A percentile compares a stretch with the other conserved stretches of the same genome.
Conservation (phyloP, 208 protist species). For the Tritrichomonas musculus region DNA sequence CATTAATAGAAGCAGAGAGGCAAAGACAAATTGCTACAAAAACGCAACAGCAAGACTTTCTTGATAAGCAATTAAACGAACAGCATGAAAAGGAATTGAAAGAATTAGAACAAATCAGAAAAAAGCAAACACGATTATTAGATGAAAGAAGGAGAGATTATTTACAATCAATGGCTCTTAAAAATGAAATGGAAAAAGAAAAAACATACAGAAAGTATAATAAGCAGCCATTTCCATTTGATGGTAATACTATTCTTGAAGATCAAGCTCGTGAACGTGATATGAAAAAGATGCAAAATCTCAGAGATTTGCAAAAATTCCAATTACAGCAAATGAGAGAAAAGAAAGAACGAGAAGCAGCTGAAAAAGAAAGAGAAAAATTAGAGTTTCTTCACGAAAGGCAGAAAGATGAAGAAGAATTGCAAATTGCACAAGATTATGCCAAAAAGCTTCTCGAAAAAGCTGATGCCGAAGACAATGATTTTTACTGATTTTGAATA, state of each 20-base stretch:
- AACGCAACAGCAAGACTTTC: neutral
- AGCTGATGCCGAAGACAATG: neutral
- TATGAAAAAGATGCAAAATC: neutral
- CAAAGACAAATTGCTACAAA: neutral
- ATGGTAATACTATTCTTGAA: no score
- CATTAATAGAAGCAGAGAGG: neutral
- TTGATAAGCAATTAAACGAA: neutral
- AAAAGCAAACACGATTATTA: neutral
- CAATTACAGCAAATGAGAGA: neutral
- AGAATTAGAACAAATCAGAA: neutral
- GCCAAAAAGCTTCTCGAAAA: neutral
- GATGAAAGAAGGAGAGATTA: neutral
- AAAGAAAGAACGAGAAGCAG: neutral
- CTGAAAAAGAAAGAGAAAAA: constrained; percentile 26
- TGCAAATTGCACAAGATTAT: neutral
- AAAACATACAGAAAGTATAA: neutral
- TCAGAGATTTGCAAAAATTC: neutral
- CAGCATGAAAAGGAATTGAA: neutral
- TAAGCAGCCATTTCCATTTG: neutral
- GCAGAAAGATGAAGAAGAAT: neutral
- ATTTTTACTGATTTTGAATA: no score
- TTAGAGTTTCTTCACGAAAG: neutral
- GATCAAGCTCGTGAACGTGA: neutral
- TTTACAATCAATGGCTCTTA: neutral
- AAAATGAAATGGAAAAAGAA: neutral